phyloP scores from a whole-genome alignment of 805 yeast species.

The Candida tibetensis region DNA sequence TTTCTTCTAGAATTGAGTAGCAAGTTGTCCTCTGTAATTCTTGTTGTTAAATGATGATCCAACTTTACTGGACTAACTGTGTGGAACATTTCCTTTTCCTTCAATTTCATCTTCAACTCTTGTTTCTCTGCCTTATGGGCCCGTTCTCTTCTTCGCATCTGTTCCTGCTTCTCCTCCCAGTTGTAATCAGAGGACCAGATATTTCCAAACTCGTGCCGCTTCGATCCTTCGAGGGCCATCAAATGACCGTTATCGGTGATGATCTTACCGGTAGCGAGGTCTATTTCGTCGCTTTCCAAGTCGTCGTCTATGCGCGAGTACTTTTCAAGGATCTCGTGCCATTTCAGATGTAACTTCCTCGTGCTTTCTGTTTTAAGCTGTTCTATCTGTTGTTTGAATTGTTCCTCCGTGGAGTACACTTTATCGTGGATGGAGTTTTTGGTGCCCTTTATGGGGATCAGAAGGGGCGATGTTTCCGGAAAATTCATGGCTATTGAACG shows the following conservation, averaged over 20 bases:
- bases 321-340: slow-evolving; percentile 54
- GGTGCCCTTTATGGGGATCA: not conserved
- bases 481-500: no score
- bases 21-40: not conserved
- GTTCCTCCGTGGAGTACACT: slow-evolving; percentile 12
- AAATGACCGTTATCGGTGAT: slow-evolving; percentile 70
- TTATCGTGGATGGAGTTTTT: slow-evolving; percentile 3
- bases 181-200: slow-evolving; percentile 41
- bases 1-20: not conserved
- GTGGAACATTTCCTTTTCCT: slow-evolving; percentile 7
- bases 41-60: no score
- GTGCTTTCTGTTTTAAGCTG: slow-evolving; percentile 28
- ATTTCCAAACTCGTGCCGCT: slow-evolving; percentile 17
- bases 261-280: slow-evolving; percentile 60
- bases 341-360: slow-evolving; percentile 28
- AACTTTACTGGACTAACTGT: not conserved
- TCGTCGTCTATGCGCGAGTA: slow-evolving; percentile 47
- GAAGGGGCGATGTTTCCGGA: no score
- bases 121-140: slow-evolving; percentile 6
- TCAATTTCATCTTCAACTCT: slow-evolving; percentile 16
- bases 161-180: slow-evolving; percentile 18
- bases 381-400: slow-evolving; percentile 22
- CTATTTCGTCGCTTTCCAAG: slow-evolving; percentile 62
- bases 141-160: slow-evolving; percentile 10
- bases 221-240: slow-evolving; percentile 4